Evolutionary conservation across 768 basidiomycete species (phyloP).

Genomic region (Lentinus brumalis): DNA sequence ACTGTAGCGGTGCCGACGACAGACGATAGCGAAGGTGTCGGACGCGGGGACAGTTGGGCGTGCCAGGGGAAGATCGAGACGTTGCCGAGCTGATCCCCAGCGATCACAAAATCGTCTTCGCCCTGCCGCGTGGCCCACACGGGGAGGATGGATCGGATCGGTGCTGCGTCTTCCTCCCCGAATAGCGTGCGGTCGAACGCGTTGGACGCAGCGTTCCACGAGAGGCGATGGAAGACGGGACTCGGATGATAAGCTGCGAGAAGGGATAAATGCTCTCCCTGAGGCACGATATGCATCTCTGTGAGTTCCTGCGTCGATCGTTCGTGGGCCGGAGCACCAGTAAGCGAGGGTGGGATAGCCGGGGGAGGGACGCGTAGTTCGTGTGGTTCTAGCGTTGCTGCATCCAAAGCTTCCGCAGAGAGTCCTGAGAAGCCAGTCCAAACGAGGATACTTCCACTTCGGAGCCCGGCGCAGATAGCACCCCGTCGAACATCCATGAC

Average conservation of each 20-base stretch:
- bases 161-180: slow-evolving; percentile 53
- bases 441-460: slow-evolving; percentile 59
- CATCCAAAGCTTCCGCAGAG: slow-evolving; percentile 10
- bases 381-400: slow-evolving; percentile 3
- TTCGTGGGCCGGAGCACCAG: slow-evolving; percentile 3
- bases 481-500: slow-evolving; percentile 45
- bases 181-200: slow-evolving; percentile 43
- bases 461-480: slow-evolving; percentile 50
- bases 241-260: slow-evolving; percentile 55
- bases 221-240: slow-evolving; percentile 53
- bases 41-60: neutral
- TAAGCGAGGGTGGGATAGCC: neutral
- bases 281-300: slow-evolving; percentile 9
- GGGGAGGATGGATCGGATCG: slow-evolving; percentile 52
- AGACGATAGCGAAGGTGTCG: neutral
- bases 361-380: slow-evolving; percentile 22
- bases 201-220: slow-evolving; percentile 34
- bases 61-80: slow-evolving; percentile 63
- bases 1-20: slow-evolving; percentile 15
- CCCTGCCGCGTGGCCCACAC: slow-evolving; percentile 42
- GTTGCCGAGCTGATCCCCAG: slow-evolving; percentile 67
- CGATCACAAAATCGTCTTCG: slow-evolving; percentile 55
- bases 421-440: slow-evolving; percentile 48
- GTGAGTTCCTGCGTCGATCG: slow-evolving; percentile 1
- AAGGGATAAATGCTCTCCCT: slow-evolving; percentile 32